A percentile compares a stretch with the other conserved stretches of the same genome.
phyloP scores from a whole-genome alignment of 768 basidiomycete species.

The Botryobasidium botryosum region DNA sequence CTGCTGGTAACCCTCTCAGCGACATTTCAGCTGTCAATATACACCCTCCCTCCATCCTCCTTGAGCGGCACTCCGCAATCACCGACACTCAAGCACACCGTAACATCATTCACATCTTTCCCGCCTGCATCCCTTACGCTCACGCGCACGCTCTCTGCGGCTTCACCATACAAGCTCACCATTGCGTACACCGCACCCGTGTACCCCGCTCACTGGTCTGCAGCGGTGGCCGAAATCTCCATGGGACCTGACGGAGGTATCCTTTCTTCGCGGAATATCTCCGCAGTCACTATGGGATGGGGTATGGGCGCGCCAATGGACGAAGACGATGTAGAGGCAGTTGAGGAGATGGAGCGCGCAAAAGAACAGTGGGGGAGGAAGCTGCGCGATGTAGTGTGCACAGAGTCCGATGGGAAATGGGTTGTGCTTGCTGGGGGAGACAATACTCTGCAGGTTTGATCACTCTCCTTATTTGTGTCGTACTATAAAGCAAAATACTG shows the following conservation, averaged over 20 bases:
- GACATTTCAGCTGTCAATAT: conserved; percentile 52
- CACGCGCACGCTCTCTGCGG: conserved; percentile 25
- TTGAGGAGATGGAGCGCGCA: conserved; percentile 10
- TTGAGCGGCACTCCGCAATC: not conserved
- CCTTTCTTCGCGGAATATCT: not conserved
- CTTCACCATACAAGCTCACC: conserved; percentile 51
- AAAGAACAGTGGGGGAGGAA: conserved; percentile 69
- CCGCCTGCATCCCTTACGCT: conserved; percentile 70
- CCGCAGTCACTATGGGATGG: not conserved
- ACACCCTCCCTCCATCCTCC: conserved; percentile 34
- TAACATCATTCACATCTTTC: conserved; percentile 62
- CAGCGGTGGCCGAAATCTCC: conserved; percentile 59
- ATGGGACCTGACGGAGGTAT: conserved; percentile 23
- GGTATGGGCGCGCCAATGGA: not conserved
- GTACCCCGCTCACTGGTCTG: conserved; percentile 67
- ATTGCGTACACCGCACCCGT: conserved; percentile 61
- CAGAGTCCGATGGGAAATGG: conserved; percentile 77
- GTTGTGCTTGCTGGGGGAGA: conserved; percentile 49
- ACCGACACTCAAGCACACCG: conserved; percentile 29
- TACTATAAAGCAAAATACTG: conserved; percentile 2
- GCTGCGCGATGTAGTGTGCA: conserved; percentile 48
- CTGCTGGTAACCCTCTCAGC: conserved; percentile 55
- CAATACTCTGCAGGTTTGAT: conserved; percentile 10
- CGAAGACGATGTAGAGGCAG: not conserved
- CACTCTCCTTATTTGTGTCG: conserved; percentile 1